Evolutionary conservation across 2,329 filamentous ascomycete species (phyloP).

Genomic region (Didymella segeticola): DNA sequence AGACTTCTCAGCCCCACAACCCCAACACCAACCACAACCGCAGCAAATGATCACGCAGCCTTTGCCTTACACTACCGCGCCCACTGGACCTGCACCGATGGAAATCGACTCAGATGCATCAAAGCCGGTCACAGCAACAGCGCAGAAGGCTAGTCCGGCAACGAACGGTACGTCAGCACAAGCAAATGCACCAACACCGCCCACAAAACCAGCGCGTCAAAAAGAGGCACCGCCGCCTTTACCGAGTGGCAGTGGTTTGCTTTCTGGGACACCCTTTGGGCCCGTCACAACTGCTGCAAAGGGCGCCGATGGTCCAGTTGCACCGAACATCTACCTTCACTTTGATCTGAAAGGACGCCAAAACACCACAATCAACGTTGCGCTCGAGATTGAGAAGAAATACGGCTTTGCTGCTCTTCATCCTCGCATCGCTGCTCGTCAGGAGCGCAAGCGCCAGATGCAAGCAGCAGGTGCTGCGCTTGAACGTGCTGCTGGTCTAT

Average conservation of each 20-base stretch:
- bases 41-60: slow-evolving; percentile 21
- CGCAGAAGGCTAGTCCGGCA: slow-evolving; percentile 44
- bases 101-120: slow-evolving; percentile 46
- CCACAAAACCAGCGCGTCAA: slow-evolving; percentile 61
- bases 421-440: slow-evolving; percentile 85
- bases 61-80: slow-evolving; percentile 21
- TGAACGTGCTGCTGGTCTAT: slow-evolving; percentile 75
- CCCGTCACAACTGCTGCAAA: slow-evolving; percentile 57
- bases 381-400: slow-evolving; percentile 87
- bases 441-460: slow-evolving; percentile 85
- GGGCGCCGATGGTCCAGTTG: slow-evolving; percentile 46
- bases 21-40: slow-evolving; percentile 24
- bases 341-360: slow-evolving; percentile 81
- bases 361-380: slow-evolving; percentile 95
- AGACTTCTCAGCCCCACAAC: slow-evolving; percentile 31
- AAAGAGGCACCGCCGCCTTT: slow-evolving; percentile 65
- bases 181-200: slow-evolving; percentile 59
- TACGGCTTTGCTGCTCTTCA: slow-evolving; percentile 96
- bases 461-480: slow-evolving; percentile 86
- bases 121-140: slow-evolving; percentile 25
- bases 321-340: slow-evolving; percentile 81
- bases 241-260: slow-evolving; percentile 68
- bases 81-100: slow-evolving; percentile 41
- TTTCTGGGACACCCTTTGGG: slow-evolving; percentile 68
- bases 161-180: slow-evolving; percentile 51